Evolutionary conservation across 352 stramenopile species (phyloP).

Genomic region (Thalassiosira pacifica): DNA sequence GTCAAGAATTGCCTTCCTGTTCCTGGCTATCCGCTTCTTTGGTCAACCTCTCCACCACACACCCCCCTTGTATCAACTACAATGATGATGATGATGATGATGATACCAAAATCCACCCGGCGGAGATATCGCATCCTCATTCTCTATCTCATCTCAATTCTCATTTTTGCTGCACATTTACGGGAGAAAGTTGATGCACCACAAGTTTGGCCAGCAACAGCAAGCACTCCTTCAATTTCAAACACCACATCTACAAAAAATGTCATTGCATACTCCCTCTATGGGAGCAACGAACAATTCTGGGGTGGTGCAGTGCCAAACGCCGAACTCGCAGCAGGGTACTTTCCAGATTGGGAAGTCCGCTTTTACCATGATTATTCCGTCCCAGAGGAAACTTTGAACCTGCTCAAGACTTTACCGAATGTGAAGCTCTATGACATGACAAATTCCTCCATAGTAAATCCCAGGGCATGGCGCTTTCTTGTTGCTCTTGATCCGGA

Average conservation of each 20-base stretch:
- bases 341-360: conserved; percentile 8
- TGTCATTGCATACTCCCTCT: conserved; percentile 18
- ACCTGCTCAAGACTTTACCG: neutral
- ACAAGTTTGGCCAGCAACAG: no score
- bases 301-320: neutral
- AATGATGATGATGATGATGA: no score
- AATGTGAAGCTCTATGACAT: neutral
- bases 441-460: neutral
- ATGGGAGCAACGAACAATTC: neutral
- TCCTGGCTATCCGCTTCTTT: no score
- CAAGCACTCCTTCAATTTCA: no score
- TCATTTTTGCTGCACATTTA: no score
- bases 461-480: conserved; percentile 1
- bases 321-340: neutral
- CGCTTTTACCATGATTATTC: conserved; percentile 9
- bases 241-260: conserved; percentile 2
- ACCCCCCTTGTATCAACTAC: no score
- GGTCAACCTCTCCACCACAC: no score
- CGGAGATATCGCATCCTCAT: no score
- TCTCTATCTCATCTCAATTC: no score
- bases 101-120: no score
- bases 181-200: no score
- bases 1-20: no score
- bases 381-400: neutral
- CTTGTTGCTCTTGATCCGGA: conserved; percentile 15